Evolutionary conservation across 176 grass and related monocot genomes (phyloP).

Genomic region (Triticum urartu): DNA sequence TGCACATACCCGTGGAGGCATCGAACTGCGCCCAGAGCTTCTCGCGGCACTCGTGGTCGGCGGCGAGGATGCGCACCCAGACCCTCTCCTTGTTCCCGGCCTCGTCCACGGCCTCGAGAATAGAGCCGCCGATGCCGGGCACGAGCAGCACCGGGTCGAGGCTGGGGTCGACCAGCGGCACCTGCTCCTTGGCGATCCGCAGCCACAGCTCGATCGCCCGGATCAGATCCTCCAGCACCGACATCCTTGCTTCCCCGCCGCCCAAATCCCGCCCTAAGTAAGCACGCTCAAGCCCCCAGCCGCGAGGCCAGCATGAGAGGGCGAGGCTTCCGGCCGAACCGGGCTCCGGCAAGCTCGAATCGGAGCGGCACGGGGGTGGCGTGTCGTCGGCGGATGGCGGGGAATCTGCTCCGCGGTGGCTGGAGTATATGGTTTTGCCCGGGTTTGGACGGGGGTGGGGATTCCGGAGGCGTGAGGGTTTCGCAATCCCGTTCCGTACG

Average conservation of each 20-base stretch:
- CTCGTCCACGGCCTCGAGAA: slow-evolving; percentile 78
- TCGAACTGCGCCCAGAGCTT: slow-evolving; percentile 94
- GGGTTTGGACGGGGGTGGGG: background rate
- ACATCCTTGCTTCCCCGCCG: slow-evolving; percentile 11
- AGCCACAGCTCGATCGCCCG: slow-evolving; percentile 83
- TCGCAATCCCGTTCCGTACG: slow-evolving; percentile 26
- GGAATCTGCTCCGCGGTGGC: too few relatives aligned
- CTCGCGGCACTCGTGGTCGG: slow-evolving; percentile 75
- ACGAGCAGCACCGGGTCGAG: slow-evolving; percentile 87
- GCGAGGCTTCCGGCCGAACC: background rate
- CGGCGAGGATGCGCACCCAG: slow-evolving; percentile 86
- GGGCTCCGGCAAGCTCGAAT: background rate
- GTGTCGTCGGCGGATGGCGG: background rate
- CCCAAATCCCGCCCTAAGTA: background rate
- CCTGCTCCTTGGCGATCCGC: slow-evolving; percentile 50
- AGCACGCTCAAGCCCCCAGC: background rate
- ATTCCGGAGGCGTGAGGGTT: slow-evolving; percentile 31
- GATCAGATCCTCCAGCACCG: slow-evolving; percentile 73
- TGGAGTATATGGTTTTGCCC: background rate
- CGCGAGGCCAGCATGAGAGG: background rate
- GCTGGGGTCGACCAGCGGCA: slow-evolving; percentile 56
- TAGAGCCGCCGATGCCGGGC: slow-evolving; percentile 79
- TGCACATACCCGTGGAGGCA: slow-evolving; percentile 56
- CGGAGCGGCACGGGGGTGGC: background rate
- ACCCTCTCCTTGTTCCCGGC: slow-evolving; percentile 75